Percentiles rank a stretch among this genome's conserved stretches.
phyloP scores from a whole-genome alignment of 345 rosid species.

The Eucalyptus tenuipes region DNA sequence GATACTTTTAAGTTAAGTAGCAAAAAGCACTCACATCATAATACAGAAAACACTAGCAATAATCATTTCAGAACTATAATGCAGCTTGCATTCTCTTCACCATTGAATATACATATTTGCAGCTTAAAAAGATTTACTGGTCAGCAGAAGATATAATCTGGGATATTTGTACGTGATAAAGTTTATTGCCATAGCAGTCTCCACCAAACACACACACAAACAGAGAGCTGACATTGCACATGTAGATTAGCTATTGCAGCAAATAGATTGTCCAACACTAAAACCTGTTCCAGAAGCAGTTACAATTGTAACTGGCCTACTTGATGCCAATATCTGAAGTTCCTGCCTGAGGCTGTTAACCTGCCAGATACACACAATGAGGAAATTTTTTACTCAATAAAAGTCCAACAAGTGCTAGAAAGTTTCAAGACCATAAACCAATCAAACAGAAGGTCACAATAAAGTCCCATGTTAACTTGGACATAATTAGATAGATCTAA shows the following conservation, averaged over 20 bases:
- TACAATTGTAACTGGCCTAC: constrained; percentile 56
- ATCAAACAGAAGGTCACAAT: neutral
- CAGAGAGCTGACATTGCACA: neutral
- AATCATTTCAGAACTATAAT: neutral
- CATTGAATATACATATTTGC: neutral
- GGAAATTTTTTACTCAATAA: neutral
- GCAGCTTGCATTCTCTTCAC: neutral
- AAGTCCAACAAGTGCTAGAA: neutral
- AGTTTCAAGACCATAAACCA: neutral
- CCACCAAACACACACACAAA: neutral
- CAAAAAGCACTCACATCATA: neutral
- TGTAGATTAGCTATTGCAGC: neutral
- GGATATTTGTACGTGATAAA: neutral
- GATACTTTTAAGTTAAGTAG: neutral
- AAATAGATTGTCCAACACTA: neutral
- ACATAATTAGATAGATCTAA: neutral
- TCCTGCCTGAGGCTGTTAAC: constrained; percentile 66
- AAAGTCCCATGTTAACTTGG: neutral
- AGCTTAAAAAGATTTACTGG: neutral
- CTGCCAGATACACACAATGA: constrained; percentile 14
- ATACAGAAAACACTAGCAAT: neutral
- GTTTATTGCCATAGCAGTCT: neutral
- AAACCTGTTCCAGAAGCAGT: constrained; percentile 64
- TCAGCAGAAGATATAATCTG: neutral
- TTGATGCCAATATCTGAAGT: constrained; percentile 46